Base-by-base conservation (phyloP, 169 alveolate species). In the Eimeria necatrix region DNA sequence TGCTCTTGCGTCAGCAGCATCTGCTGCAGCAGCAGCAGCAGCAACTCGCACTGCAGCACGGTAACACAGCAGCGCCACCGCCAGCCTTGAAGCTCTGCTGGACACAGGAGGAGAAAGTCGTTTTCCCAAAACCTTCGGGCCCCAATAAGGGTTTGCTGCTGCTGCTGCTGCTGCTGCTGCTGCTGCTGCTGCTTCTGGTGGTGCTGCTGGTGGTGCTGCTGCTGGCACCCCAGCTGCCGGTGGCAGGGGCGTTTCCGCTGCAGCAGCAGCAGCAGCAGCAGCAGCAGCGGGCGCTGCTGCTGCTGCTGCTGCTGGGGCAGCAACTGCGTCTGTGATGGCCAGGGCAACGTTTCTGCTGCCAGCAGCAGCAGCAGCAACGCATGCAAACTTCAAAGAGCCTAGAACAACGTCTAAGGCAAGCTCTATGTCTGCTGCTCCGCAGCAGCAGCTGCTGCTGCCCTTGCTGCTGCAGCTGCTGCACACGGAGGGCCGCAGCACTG, bases 111-210 rank as follows among this genome's bases (percentile, higher is more conserved):
- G 52, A n/a, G 68, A 26, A 20, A 3, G 4, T 2, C 70, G 41
- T 26, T 68, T 46, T 3, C 88, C 70, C 10, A 78, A 68, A 4
- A 46, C 49, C 68, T n/a, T 78, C 9, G 49, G 61, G 5, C 70
- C 70, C 70, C 64, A 78, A 14, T 20, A 20, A 4, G 88, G 88
- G 18, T 78, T 46, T 49, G 88, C 88, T 49, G 88, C 68, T 78
- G 88, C 88, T 78, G 59, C 88, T 78, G 88, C 88, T 78, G 88
- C 88, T 78, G 88, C 88, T 49, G 24, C 84, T 73, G 70, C 51
- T 20, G 51, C 88, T n/a, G 70, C 88, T 49, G 70, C 7, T 71
- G 83, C 83, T 71, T 9, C 83, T 71, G 83, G 14, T 24, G 83
- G 70, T 5, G 88, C 41, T 6, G 68, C 46, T 46, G 88, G 48